These are phyloP conservation scores for Drechslerella dactyloides DNA, from an alignment of 2,329 filamentous ascomycete species.

Conservation along the genomic window DNA sequence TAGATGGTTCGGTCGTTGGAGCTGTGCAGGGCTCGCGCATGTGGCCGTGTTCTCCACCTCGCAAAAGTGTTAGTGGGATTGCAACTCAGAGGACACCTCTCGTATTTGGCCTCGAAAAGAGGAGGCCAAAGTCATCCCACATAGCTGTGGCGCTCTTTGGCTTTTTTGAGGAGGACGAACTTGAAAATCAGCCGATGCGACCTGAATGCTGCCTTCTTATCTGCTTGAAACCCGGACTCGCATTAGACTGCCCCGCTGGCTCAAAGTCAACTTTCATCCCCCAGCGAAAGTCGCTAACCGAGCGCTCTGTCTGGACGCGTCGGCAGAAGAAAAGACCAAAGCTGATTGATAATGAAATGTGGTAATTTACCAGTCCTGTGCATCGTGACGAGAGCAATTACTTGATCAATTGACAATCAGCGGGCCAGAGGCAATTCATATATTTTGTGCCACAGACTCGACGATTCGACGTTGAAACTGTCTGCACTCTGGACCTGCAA, in stretches of 20 bases:
- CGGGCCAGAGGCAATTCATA: not conserved
- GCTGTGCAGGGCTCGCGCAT: too few relatives aligned
- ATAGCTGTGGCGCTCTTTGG: constrained; percentile 7
- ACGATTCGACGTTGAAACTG: not conserved
- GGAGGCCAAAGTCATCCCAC: not conserved
- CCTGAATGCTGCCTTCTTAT: constrained; percentile 22
- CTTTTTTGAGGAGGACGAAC: constrained; percentile 22
- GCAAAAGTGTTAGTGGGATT: too few relatives aligned
- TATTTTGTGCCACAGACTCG: not conserved
- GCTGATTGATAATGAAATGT: constrained; percentile 20
- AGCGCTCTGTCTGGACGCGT: not conserved
- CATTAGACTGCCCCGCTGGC: constrained; percentile 39
- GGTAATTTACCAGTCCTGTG: constrained; percentile 25
- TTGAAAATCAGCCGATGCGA: constrained; percentile 30
- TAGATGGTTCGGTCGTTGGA: too few relatives aligned
- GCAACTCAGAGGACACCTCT: not conserved
- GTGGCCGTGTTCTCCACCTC: too few relatives aligned
- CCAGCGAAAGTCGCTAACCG: not conserved
- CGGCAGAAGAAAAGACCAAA: not conserved
- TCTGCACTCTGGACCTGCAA: not conserved
- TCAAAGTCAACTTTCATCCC: constrained; percentile 14
- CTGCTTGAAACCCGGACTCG: constrained; percentile 42
- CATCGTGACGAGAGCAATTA: constrained; percentile 41
- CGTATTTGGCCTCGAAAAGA: not conserved
- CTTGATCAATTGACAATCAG: not conserved